phyloP scores from a whole-genome alignment of 2,329 filamentous ascomycete genomes.

The Aspergillus proliferans region DNA sequence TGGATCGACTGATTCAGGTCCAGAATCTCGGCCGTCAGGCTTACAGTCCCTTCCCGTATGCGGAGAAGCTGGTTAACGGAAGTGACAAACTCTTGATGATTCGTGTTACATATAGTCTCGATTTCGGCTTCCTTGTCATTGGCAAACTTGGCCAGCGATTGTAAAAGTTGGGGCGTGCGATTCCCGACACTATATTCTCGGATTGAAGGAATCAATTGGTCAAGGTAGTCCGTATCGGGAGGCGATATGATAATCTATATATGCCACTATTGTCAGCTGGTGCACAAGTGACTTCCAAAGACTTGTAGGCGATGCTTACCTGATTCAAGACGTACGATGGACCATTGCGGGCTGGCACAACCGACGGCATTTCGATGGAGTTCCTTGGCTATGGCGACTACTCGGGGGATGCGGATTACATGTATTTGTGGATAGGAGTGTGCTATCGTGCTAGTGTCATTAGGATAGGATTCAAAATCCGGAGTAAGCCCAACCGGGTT shows the following conservation, averaged over 20 bases:
- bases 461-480: no score
- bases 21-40: slow-evolving; percentile 82
- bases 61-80: slow-evolving; percentile 92
- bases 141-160: slow-evolving; percentile 74
- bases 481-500: no score
- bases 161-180: slow-evolving; percentile 65
- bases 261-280: not conserved
- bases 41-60: slow-evolving; percentile 84
- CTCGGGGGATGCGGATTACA: no score
- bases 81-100: slow-evolving; percentile 91
- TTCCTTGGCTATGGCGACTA: not conserved
- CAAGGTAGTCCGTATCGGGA: slow-evolving; percentile 87
- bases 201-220: slow-evolving; percentile 88
- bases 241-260: slow-evolving; percentile 82
- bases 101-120: slow-evolving; percentile 86
- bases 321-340: slow-evolving; percentile 35
- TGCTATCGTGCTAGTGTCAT: no score
- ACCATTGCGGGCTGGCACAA: slow-evolving; percentile 28
- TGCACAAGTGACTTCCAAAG: not conserved
- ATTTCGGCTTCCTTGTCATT: slow-evolving; percentile 85
- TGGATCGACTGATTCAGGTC: slow-evolving; percentile 92
- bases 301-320: slow-evolving; percentile 16
- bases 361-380: slow-evolving; percentile 27
- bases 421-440: no score
- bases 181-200: slow-evolving; percentile 79